phyloP scores from a whole-genome alignment of 2,329 filamentous ascomycete species.

The Curvularia sp. region DNA sequence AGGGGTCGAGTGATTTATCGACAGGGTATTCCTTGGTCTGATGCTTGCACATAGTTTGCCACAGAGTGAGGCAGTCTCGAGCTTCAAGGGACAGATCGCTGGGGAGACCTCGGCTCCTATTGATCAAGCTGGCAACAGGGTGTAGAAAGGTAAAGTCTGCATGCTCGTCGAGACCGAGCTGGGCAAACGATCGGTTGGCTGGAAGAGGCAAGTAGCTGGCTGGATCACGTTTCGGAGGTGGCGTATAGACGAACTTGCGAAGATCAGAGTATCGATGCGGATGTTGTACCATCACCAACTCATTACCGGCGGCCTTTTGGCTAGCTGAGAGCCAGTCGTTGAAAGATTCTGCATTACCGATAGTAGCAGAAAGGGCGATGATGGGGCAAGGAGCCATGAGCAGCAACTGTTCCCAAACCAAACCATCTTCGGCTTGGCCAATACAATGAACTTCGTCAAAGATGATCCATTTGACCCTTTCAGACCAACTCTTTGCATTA shows the following conservation, averaged over 20 bases:
- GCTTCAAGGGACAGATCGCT: slow-evolving; percentile 74
- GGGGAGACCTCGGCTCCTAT: slow-evolving; percentile 68
- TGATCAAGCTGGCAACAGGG: slow-evolving; percentile 68
- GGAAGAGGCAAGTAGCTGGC: slow-evolving; percentile 61
- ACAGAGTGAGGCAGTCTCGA: slow-evolving; percentile 72
- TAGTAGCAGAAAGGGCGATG: slow-evolving; percentile 79
- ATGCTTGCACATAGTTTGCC: slow-evolving; percentile 67
- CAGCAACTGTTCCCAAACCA: slow-evolving; percentile 80
- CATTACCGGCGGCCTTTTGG: slow-evolving; percentile 68
- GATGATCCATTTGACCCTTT: slow-evolving; percentile 74
- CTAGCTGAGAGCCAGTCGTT: slow-evolving; percentile 70
- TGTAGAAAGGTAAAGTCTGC: slow-evolving; percentile 68
- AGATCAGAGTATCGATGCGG: slow-evolving; percentile 76
- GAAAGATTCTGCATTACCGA: slow-evolving; percentile 77
- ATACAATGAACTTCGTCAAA: slow-evolving; percentile 86
- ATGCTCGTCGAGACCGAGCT: slow-evolving; percentile 58
- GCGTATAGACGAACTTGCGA: slow-evolving; percentile 73
- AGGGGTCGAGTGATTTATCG: slow-evolving; percentile 59
- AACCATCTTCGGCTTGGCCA: slow-evolving; percentile 75
- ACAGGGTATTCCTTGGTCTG: slow-evolving; percentile 62
- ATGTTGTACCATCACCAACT: slow-evolving; percentile 73
- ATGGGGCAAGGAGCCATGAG: slow-evolving; percentile 78
- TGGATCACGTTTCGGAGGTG: slow-evolving; percentile 49
- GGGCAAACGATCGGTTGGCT: slow-evolving; percentile 42
- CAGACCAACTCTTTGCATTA: slow-evolving; percentile 75